Percentiles rank a stretch among this genome's conserved stretches.
These are phyloP conservation scores for Hygrophoropsis aurantiaca DNA, from an alignment of 768 basidiomycete genomes.

Conservation along the genomic window DNA sequence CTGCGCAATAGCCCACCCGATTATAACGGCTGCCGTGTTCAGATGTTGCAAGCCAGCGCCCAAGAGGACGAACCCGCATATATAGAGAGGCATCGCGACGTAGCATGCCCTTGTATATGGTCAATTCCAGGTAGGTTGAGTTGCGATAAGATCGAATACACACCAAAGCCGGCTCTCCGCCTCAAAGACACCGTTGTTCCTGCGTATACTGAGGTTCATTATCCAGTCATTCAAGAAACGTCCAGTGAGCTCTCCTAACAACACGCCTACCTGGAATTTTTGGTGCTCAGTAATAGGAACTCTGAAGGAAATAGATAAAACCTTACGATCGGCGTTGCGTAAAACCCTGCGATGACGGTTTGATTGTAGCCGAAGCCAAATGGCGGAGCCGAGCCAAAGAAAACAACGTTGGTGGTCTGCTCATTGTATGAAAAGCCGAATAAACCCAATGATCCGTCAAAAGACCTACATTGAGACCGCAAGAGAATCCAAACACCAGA, in stretches of 20 bases:
- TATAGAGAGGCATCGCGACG: constrained; percentile 54
- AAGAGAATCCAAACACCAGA: constrained; percentile 61
- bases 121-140: not conserved
- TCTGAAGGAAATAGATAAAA: not conserved
- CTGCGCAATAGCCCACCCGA: constrained; percentile 69
- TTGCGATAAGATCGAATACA: constrained; percentile 6
- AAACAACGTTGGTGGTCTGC: constrained; percentile 67
- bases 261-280: constrained; percentile 42
- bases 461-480: constrained; percentile 55
- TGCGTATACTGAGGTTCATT: constrained; percentile 42
- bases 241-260: constrained; percentile 53
- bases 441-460: not conserved
- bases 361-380: constrained; percentile 53
- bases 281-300: not conserved
- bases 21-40: constrained; percentile 49
- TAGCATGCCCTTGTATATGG: constrained; percentile 52
- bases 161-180: constrained; percentile 64
- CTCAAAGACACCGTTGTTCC: constrained; percentile 59
- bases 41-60: constrained; percentile 56
- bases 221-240: constrained; percentile 55
- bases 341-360: constrained; percentile 51
- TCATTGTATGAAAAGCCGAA: not conserved
- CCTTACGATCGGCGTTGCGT: constrained; percentile 56
- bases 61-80: constrained; percentile 59
- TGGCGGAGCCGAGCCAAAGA: constrained; percentile 55